Conservation (phyloP, 176 grass and related monocot genomes). For the Paspalum notatum region DNA sequence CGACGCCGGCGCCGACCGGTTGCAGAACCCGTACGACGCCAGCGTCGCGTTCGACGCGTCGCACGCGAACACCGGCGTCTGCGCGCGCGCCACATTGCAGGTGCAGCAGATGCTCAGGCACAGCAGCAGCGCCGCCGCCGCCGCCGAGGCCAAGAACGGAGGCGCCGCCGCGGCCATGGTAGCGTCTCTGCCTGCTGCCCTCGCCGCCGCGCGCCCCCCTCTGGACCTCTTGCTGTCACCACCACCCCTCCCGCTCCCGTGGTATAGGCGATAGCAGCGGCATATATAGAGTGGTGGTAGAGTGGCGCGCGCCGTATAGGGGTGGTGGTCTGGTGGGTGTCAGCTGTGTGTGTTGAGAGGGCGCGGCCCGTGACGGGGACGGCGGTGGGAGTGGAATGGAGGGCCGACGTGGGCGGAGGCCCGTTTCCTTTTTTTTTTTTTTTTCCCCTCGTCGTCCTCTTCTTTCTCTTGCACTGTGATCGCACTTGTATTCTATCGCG, state of each 20-base stretch:
- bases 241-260: background rate
- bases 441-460: background rate
- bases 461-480: slow-evolving; percentile 5
- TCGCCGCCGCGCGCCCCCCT: background rate
- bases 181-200: background rate
- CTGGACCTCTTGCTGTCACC: background rate
- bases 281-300: slow-evolving; percentile 39
- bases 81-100: slow-evolving; percentile 20
- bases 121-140: background rate
- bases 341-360: background rate
- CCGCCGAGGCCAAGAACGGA: background rate
- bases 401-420: slow-evolving; percentile 9
- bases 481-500: slow-evolving; percentile 36
- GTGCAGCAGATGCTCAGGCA: background rate
- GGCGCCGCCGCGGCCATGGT: slow-evolving; percentile 27
- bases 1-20: slow-evolving; percentile 43
- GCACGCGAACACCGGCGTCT: slow-evolving; percentile 82
- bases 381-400: slow-evolving; percentile 12
- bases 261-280: background rate
- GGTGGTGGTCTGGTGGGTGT: slow-evolving; percentile 42
- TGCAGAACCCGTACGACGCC: slow-evolving; percentile 67
- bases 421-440: too few species aligned
- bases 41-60: slow-evolving; percentile 63
- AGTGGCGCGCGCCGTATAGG: slow-evolving; percentile 15
- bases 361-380: slow-evolving; percentile 56